Evolutionary conservation across 441 rosid species (phyloP), one percentile per base, ranked within the genome.

Genomic region (Daphne laureola): DNA sequence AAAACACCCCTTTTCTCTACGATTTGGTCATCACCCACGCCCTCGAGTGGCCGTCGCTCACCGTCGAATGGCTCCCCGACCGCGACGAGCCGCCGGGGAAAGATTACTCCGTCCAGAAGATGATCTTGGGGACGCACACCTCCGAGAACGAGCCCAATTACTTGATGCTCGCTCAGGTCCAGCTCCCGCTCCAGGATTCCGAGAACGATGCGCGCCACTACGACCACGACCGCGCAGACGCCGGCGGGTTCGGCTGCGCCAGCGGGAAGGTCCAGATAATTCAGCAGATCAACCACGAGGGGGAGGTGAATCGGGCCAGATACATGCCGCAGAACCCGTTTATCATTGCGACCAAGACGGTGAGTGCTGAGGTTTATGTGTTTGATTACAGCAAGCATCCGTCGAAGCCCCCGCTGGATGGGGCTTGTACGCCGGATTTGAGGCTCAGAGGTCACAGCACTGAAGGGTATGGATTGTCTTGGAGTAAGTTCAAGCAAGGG

Each of bases 11-110:
- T 3, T 89, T 92, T 64, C 81, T 88, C 17, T 92, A 92, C 74
- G 97, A 92, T 71, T 84, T 92, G 49, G 95, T 92, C 55, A 89
- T 92, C 18, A 89, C 97, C 45, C 98, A 89, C 52, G 96, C 97
- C 51, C 87, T 92, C n/a, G 97, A 92, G 59, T 92, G 96, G 98
- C 98, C 98, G 4, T 92, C 98, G 16, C 92, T 89, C 61, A 92
- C 97, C 26, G 98, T 89, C 15, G 95, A 89, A 72, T 89, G 97
- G 97, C 75, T 89, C 0, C 96, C 97, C 8, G 95, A 81, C 66
- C 78, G 90, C 59, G 87, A 84, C 53, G 98, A 92, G 70, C 98
- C 98, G 23, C 69, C 92, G 4, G 94, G 84, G 11, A 86, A 87
- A 70, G 98, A 87, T 49, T 83, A 77, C 75, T 84, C 96, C 18